These are phyloP conservation scores for Neltuma alba DNA, from an alignment of 306 rosid species.

Conservation along the genomic window DNA sequence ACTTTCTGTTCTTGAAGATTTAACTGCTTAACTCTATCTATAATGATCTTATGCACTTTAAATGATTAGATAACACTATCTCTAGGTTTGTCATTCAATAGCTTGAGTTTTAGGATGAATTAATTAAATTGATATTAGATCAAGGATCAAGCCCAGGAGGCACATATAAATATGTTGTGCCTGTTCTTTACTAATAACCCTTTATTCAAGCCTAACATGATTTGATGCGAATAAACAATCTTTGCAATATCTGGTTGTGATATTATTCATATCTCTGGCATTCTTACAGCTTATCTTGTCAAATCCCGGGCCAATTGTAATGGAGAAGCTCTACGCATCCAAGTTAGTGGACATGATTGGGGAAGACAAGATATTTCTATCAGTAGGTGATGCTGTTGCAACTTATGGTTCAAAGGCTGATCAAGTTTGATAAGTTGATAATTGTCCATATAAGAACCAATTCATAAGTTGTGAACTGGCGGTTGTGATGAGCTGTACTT, in stretches of 20 bases:
- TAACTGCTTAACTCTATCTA: background rate
- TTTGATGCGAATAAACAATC: too few relatives aligned
- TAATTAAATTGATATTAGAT: background rate
- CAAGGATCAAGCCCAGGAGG: too few relatives aligned
- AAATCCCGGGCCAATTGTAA: constrained; percentile 76
- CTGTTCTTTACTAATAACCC: too few relatives aligned
- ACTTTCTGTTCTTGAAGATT: too few relatives aligned
- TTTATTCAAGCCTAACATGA: too few relatives aligned
- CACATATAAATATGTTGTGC: too few relatives aligned
- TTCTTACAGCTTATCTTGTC: constrained; percentile 62
- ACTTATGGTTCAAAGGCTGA: constrained; percentile 43
- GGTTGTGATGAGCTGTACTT: background rate
- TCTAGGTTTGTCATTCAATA: background rate
- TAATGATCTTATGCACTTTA: background rate
- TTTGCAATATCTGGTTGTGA: background rate
- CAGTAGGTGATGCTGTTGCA: constrained; percentile 73
- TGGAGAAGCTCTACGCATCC: constrained; percentile 72
- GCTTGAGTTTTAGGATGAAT: background rate
- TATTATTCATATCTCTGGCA: background rate
- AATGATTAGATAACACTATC: background rate
- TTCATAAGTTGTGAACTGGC: background rate
- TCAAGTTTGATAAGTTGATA: background rate
- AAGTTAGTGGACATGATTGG: constrained; percentile 56
- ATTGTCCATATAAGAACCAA: background rate
- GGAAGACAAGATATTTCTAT: constrained; percentile 60